Base-by-base conservation (phyloP, 2,329 filamentous ascomycete genomes). In the Ophiobolus disseminans region DNA sequence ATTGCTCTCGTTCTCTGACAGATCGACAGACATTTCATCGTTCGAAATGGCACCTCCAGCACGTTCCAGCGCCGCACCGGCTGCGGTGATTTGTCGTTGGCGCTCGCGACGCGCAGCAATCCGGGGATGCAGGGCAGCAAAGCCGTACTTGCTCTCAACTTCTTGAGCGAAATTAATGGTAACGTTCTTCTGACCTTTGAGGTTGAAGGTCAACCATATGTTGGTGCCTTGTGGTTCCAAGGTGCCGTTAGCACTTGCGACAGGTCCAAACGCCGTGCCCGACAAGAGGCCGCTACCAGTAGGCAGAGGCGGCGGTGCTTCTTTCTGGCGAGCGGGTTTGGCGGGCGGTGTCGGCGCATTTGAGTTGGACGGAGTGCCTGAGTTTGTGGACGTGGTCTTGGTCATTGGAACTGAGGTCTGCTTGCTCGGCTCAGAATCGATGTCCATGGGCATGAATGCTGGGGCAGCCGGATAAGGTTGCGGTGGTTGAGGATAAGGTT, bases 111-210 rank as follows among this genome's bases (percentile, higher is more conserved):
- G 90, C 23, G 92, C 92, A 2, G 94, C 94, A 54, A 95, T 82
- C 6, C 92, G 88, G 22, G 94, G 94, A 69, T 97, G 92, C 26
- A 97, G 80, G 0, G 93, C 94, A 53, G 95, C 91, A 80, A 93
- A 96, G 19, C 94, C 94, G 70, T 97, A 97, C 54, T 88, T 89
- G 56, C 95, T 91, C 73, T 96, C 91, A 9, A 95, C 94, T 74
- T 97, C 81, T 35, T 91, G 90, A 65, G 93, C 92, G 58, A 97
- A 97, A 72, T 97, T 97, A 75, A 99, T 86, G 53, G 95, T 93
- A 59, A 93, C 91, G 71, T 96, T 96, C 26, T 85, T 88, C 62
- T 90, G 86, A 31, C 91, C 90, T 48, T 87, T 84, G 30, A 99
- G 81, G 0, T 89, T 86, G 48, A 99, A 87, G 45, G 89, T 86